Evolutionary conservation across 2,329 filamentous ascomycete species (phyloP), one percentile per base, ranked within the genome.

Genomic region (Aspergillus nomiae): DNA sequence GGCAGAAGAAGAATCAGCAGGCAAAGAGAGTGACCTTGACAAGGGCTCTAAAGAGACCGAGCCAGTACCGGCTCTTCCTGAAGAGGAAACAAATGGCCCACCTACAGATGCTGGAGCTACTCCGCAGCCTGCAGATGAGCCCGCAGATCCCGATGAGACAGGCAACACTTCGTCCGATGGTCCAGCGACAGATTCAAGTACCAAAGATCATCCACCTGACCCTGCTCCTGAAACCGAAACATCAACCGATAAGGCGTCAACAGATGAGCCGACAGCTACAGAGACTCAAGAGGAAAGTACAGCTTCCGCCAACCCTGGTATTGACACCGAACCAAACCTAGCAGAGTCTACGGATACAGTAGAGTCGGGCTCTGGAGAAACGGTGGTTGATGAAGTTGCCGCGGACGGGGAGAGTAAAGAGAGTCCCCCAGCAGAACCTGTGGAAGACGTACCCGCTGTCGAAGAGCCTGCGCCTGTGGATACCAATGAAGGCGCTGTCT

Each of bases 1-100:
- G 57, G 69, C 71, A 26, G 72, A 72, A 32, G 70, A 71, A 58
- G 68, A 65, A 50, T 63, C 45, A 3, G 63, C 64, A 46, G 50
- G 45, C 30, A 58, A 59, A 41, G 65, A 56, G 57, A 54, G 36
- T 53, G 62, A 67, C 12, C 46, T 64, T 56, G 60, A 58, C 55
- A 62, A 65, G 8, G 64, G 41, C 32, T 19, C 26, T 56, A 59
- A 59, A 14, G 64, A 56, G 36, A 51, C 28, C n/a, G 61, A 63
- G 21, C 10, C 30, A 51, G 43, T 46, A 19, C n/a, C 28, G 6
- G 45, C 51, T 11, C 38, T 55, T 32, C 21, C 57, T 24, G 28
- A 21, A 11, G 55, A 58, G 38, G 21, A 24, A 9, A n/a, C 16
- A 24, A 26, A 16, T 19, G 28, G 46, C 16, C 28, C 19, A 26